Evolutionary conservation across 2,329 filamentous ascomycete species (phyloP).

Genomic region (Verticillium zaregamsianum): DNA sequence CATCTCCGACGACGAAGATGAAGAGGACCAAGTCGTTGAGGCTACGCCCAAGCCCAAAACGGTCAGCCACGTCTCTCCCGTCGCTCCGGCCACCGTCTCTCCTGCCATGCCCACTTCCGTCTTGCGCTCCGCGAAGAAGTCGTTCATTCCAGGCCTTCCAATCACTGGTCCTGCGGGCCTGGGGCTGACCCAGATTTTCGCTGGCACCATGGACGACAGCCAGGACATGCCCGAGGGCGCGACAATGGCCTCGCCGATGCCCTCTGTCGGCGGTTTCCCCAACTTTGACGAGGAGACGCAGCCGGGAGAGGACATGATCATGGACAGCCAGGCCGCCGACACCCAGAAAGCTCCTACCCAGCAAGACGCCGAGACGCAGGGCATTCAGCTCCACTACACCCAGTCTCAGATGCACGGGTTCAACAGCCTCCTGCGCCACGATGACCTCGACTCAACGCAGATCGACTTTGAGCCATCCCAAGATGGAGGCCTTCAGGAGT

Average conservation of each 20-base stretch:
- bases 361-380: conserved; percentile 33
- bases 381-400: conserved; percentile 51
- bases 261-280: conserved; percentile 52
- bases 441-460: conserved; percentile 46
- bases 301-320: conserved; percentile 44
- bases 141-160: conserved; percentile 65
- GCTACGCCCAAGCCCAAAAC: conserved; percentile 47
- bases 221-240: conserved; percentile 32
- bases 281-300: conserved; percentile 57
- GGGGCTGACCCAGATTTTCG: conserved; percentile 85
- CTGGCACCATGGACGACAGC: conserved; percentile 76
- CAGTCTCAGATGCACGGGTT: conserved; percentile 58
- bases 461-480: conserved; percentile 74
- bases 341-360: conserved; percentile 34
- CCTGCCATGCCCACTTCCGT: conserved; percentile 59
- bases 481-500: conserved; percentile 70
- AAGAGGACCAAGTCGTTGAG: conserved; percentile 35
- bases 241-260: conserved; percentile 44
- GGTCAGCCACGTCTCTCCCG: conserved; percentile 35
- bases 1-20: conserved; percentile 64
- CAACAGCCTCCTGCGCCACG: conserved; percentile 48
- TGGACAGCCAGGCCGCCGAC: conserved; percentile 38
- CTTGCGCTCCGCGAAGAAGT: conserved; percentile 64
- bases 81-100: conserved; percentile 37
- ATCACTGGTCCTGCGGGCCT: conserved; percentile 59